Conservation (phyloP, 2,329 filamentous ascomycete species). For the Aaosphaeria pasadenensis region DNA sequence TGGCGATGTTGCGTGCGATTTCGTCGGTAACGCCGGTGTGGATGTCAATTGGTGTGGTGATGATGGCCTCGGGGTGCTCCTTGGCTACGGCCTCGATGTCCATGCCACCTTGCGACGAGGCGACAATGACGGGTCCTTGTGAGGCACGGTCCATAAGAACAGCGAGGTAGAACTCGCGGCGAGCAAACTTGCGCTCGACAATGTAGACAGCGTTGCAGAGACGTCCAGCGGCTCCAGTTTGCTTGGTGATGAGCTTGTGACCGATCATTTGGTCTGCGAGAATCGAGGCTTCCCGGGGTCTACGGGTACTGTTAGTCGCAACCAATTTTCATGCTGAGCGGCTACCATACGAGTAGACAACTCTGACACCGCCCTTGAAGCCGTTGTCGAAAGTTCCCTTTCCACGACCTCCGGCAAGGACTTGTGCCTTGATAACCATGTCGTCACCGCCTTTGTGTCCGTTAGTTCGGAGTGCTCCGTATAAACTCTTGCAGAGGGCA, state of each 20-base stretch:
- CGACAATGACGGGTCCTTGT: slow-evolving; percentile 92
- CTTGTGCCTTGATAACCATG: slow-evolving; percentile 99
- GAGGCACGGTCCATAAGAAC: slow-evolving; percentile 95
- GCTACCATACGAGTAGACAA: slow-evolving; percentile 81
- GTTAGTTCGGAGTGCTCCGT: not conserved
- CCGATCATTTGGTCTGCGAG: slow-evolving; percentile 99
- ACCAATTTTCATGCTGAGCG: slow-evolving; percentile 49
- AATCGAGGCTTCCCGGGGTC: slow-evolving; percentile 88
- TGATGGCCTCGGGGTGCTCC: slow-evolving; percentile 94
- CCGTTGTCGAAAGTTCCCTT: slow-evolving; percentile 98
- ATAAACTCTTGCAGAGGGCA: not conserved
- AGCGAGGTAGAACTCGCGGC: slow-evolving; percentile 97
- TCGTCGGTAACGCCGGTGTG: slow-evolving; percentile 93
- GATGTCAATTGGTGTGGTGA: slow-evolving; percentile 91
- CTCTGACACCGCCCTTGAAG: slow-evolving; percentile 95
- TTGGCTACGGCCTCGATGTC: slow-evolving; percentile 98
- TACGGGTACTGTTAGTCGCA: slow-evolving; percentile 20
- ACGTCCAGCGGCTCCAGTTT: slow-evolving; percentile 89
- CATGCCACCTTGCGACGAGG: slow-evolving; percentile 98
- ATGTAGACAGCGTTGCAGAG: slow-evolving; percentile 98
- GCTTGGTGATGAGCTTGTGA: slow-evolving; percentile 99
- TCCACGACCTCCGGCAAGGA: slow-evolving; percentile 94
- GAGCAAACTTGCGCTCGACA: slow-evolving; percentile 98
- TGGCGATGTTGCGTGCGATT: slow-evolving; percentile 84
- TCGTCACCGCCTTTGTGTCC: slow-evolving; percentile 66